Conservation (phyloP, 2,329 filamentous ascomycete genomes). For the Colletotrichum sp. region DNA sequence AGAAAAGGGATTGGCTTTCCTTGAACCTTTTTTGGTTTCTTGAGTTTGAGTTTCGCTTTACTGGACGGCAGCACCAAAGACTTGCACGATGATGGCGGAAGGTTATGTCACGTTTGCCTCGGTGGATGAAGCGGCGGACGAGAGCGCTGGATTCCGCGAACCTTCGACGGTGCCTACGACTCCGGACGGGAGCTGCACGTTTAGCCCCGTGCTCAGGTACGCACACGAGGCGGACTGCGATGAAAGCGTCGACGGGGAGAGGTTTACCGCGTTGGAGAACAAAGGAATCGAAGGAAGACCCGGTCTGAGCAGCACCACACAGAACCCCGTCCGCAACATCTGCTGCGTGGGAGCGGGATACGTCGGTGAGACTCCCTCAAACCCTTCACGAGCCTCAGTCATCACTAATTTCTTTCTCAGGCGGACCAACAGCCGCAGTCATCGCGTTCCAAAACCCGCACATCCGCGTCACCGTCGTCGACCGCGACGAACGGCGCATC, state of each 20-base stretch:
- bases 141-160: background rate
- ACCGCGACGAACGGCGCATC: constrained; percentile 69
- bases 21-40: background rate
- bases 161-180: constrained; percentile 50
- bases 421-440: constrained; percentile 76
- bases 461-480: constrained; percentile 76
- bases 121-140: background rate
- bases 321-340: constrained; percentile 55
- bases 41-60: background rate
- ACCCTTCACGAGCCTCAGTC: rapidly evolving
- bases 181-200: constrained; percentile 45
- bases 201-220: constrained; percentile 44
- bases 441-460: constrained; percentile 76
- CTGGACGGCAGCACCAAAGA: background rate
- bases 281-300: background rate
- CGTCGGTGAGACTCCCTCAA: constrained; percentile 61
- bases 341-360: constrained; percentile 80
- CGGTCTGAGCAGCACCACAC: background rate
- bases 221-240: background rate
- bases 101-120: background rate
- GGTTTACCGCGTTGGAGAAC: background rate
- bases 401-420: constrained; percentile 37
- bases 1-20: background rate
- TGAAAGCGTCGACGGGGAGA: constrained; percentile 21
- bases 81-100: background rate